Base-by-base conservation (phyloP, 257 asterid genomes). In the Solanum etuberosum region DNA sequence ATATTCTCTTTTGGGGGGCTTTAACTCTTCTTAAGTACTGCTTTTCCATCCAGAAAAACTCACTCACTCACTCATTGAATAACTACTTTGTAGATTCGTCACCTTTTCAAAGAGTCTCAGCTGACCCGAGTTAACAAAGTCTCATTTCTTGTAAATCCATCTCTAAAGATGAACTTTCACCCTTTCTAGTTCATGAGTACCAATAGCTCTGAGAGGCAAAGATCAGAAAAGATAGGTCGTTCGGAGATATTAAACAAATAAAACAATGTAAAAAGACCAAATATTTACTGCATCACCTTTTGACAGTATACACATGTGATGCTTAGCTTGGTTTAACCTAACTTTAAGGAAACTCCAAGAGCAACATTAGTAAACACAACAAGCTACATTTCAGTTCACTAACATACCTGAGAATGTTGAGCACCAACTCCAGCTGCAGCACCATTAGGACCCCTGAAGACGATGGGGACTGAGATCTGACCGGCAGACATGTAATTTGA, bases 401-500 rank as follows among this genome's bases (percentile, higher is more conserved):
- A 31, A 35, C 77, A 88, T 93, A 96, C 99, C 95, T 96, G 98
- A 4, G 98, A 96, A 84, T 96, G 99, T 85, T 96, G 98, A 81
- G 99, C 99, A 84, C 95, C 99, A 43, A 96, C 99, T 32, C 99
- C 98, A 83, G 99, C 97, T 87, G 99, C 99, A 88, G 98, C 96
- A 85, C 99, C 99, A 91, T 96, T 96, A 38, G 98, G 99, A 21
- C 98, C 99, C 92, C 99, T 91, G 89, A 95, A 94, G 83, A 95
- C 98, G 80, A 95, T 93, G 54, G 99, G 97, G 88, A 93, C 98
- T 13, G 92, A 88, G 88, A 95, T 95, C 91, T 95, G 98, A 88
- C 98, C 96, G 31, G 95, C 92, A 68, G 98, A 95, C 99, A 95
- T 96, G 93, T 96, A 95, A 89, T 93, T 93, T 71, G 98, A 92